Percentiles rank a stretch among this genome's conserved stretches.
phyloP scores from a whole-genome alignment of 2,329 filamentous ascomycete genomes.

The Neofusicoccum laricinum region DNA sequence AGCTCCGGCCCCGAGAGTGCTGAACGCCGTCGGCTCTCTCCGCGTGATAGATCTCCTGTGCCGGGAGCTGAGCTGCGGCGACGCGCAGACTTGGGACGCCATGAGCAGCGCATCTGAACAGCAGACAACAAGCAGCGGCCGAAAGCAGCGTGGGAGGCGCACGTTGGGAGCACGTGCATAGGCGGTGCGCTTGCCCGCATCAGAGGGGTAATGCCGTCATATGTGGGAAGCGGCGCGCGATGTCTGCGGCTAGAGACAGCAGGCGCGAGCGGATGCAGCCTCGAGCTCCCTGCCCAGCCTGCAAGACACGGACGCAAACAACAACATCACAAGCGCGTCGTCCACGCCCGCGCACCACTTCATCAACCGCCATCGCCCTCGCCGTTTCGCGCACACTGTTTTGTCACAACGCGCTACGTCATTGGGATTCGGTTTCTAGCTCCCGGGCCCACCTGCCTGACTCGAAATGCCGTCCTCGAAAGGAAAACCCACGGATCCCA shows the following conservation, averaged over 20 bases:
- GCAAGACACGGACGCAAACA: neutral
- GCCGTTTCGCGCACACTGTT: neutral
- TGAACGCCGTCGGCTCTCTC: too few species aligned
- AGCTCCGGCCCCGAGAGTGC: too few species aligned
- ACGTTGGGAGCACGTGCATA: too few species aligned
- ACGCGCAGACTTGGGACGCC: too few species aligned
- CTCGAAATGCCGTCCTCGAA: conserved; percentile 41
- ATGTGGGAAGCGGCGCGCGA: neutral
- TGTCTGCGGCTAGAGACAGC: neutral
- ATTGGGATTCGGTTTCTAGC: neutral
- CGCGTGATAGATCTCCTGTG: too few species aligned
- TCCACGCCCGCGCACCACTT: neutral
- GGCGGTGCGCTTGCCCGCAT: conserved; percentile 1
- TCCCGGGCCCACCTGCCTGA: neutral
- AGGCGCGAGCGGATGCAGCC: neutral
- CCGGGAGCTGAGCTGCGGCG: too few species aligned
- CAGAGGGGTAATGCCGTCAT: conserved; percentile 2
- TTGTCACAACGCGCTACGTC: neutral
- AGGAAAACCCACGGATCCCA: conserved; percentile 46
- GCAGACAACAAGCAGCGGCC: too few species aligned
- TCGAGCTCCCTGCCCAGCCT: neutral
- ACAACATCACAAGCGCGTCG: neutral
- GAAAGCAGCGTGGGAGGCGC: too few species aligned
- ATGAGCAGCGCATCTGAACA: too few species aligned
- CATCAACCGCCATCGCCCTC: neutral